Percentiles rank a stretch among this genome's conserved stretches.
phyloP scores from a whole-genome alignment of 1,139 yeast species.

The Yamadazyma conglobata region DNA sequence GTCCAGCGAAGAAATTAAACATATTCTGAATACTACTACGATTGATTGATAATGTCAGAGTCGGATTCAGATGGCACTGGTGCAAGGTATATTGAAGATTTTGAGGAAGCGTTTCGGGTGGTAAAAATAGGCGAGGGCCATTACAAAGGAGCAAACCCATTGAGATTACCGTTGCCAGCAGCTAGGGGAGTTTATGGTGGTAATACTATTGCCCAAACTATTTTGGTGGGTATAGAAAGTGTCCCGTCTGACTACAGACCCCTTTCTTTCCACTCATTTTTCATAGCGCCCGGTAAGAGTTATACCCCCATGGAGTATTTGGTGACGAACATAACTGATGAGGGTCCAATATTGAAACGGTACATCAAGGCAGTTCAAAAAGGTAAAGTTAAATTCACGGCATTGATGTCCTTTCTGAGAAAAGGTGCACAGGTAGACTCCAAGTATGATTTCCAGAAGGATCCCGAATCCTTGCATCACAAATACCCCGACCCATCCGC shows the following conservation, averaged over 20 bases:
- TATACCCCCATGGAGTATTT: slow-evolving; percentile 50
- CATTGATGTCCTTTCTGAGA: slow-evolving; percentile 27
- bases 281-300: slow-evolving; percentile 47
- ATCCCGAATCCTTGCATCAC: slow-evolving; percentile 19
- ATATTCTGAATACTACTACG: no score
- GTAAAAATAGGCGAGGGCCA: slow-evolving; percentile 25
- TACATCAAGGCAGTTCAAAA: slow-evolving; percentile 29
- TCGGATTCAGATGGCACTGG: no score
- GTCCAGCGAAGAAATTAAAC: no score
- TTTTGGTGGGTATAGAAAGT: slow-evolving; percentile 57
- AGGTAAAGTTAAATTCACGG: slow-evolving; percentile 26
- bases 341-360: slow-evolving; percentile 22
- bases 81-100: slow-evolving; percentile 16
- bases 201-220: slow-evolving; percentile 67
- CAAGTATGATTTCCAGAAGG: slow-evolving; percentile 14
- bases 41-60: no score
- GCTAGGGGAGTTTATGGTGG: slow-evolving; percentile 84
- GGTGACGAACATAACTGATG: slow-evolving; percentile 51
- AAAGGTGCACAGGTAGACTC: slow-evolving; percentile 12
- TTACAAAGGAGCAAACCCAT: slow-evolving; percentile 37
- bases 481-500: slow-evolving; percentile 29
- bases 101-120: slow-evolving; percentile 42
- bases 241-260: slow-evolving; percentile 29
- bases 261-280: slow-evolving; percentile 39
- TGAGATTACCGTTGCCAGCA: slow-evolving; percentile 38